Conservation (phyloP, 2,329 filamentous ascomycete species). For the Ceratocystis cacaofunesta region DNA sequence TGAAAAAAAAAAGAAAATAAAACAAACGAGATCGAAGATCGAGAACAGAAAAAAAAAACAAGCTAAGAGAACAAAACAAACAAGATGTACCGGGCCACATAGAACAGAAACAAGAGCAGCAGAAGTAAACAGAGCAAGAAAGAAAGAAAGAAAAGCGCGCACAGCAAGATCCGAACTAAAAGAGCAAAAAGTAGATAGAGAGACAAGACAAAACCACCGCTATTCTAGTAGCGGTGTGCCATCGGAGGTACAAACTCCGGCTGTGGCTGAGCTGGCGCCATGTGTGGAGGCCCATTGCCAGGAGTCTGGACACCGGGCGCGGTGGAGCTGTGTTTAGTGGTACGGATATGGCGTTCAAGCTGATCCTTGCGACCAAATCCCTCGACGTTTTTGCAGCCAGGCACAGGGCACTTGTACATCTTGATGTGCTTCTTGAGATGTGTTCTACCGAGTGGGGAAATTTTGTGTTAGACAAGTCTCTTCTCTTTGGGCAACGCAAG, state of each 20-base stretch:
- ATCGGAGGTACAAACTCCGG: slow-evolving; percentile 5
- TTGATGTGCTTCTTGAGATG: slow-evolving; percentile 16
- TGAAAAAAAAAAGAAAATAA: not conserved
- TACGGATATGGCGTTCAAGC: slow-evolving; percentile 15
- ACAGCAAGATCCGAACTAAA: not conserved
- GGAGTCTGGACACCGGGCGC: not conserved
- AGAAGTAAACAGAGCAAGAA: not conserved
- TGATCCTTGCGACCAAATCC: slow-evolving; percentile 16
- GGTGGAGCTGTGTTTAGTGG: slow-evolving; percentile 13
- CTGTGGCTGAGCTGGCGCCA: slow-evolving; percentile 1
- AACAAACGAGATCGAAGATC: not conserved
- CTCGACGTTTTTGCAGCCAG: slow-evolving; percentile 15
- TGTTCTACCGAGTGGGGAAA: slow-evolving; percentile 4
- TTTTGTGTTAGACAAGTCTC: not conserved
- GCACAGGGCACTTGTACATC: slow-evolving; percentile 15
- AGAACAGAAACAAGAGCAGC: not conserved
- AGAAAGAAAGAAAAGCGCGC: not conserved
- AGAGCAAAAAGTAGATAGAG: not conserved
- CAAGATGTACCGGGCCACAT: slow-evolving; percentile 1
- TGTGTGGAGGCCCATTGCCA: not conserved
- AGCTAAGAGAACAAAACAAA: not conserved
- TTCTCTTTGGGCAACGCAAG: not conserved
- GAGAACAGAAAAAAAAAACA: not conserved
- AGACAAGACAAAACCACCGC: not conserved
- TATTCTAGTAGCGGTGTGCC: not conserved